Evolutionary conservation across 2,329 filamentous ascomycete genomes (phyloP).

Genomic region (Aspergillus hortae): DNA sequence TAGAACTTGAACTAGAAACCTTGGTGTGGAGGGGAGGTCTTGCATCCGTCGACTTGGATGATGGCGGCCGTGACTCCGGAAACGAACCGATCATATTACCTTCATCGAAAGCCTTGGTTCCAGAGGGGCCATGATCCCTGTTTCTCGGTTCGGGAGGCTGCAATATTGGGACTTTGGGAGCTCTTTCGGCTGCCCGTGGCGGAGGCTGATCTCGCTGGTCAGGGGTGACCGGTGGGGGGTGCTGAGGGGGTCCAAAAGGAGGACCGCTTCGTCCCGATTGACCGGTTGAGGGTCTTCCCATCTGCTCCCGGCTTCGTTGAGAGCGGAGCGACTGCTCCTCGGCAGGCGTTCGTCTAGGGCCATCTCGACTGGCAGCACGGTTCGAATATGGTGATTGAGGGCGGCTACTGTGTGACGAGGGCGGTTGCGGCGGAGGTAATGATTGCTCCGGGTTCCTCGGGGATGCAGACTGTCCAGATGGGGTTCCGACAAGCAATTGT

Average conservation of each 20-base stretch:
- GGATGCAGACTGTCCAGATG: constrained; percentile 9
- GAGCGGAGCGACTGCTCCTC: constrained; percentile 35
- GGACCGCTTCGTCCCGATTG: constrained; percentile 32
- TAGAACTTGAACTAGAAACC: constrained; percentile 14
- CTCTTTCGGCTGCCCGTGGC: constrained; percentile 20
- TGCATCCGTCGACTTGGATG: constrained; percentile 21
- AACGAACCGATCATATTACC: constrained; percentile 16
- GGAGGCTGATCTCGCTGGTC: constrained; percentile 23
- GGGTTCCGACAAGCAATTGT: constrained; percentile 65
- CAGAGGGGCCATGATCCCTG: constrained; percentile 11
- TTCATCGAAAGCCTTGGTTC: constrained; percentile 12
- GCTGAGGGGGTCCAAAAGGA: constrained; percentile 23
- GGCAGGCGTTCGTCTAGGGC: constrained; percentile 28
- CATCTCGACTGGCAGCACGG: constrained; percentile 38
- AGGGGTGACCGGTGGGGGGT: constrained; percentile 20
- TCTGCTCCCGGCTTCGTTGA: constrained; percentile 40
- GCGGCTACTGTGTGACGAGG: constrained; percentile 24
- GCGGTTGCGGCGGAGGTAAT: constrained; percentile 25
- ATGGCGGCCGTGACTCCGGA: constrained; percentile 22
- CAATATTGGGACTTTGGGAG: constrained; percentile 11
- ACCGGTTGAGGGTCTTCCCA: constrained; percentile 34
- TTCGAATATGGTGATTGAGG: constrained; percentile 29
- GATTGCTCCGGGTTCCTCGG: constrained; percentile 20
- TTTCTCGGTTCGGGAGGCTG: constrained; percentile 21
- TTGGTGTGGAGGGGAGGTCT: constrained; percentile 18